Evolutionary conservation across 192 early-diverging fungal species (phyloP).

Genomic region (Physocladia obscura): DNA sequence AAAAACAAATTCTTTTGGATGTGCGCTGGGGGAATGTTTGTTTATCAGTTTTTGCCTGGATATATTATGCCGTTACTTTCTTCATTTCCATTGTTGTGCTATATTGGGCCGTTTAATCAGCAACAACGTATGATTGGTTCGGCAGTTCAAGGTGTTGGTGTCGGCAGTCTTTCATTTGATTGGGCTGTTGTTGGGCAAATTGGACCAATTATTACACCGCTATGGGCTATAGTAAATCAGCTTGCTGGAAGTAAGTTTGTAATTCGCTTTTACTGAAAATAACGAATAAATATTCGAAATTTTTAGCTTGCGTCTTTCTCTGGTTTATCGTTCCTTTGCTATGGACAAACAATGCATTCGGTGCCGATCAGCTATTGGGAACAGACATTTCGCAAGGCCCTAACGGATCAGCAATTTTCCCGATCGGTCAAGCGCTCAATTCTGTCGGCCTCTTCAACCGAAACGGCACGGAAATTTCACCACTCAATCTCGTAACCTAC

Average conservation of each 20-base stretch:
- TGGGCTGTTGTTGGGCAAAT: constrained; percentile 23
- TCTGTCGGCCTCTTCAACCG: constrained; percentile 22
- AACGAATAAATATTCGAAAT: background rate
- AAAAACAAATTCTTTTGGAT: constrained; percentile 33
- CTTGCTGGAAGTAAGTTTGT: constrained; percentile 12
- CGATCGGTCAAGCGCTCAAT: constrained; percentile 28
- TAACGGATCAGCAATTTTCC: constrained; percentile 11
- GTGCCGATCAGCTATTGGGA: constrained; percentile 24
- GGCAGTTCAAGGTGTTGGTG: constrained; percentile 19
- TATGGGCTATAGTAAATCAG: constrained; percentile 21
- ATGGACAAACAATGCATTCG: constrained; percentile 39
- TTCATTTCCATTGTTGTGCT: constrained; percentile 35
- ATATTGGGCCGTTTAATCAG: constrained; percentile 11
- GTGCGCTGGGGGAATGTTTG: constrained; percentile 19
- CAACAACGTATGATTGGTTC: constrained; percentile 19
- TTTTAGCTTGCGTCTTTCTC: constrained; percentile 21
- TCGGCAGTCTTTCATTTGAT: constrained; percentile 29
- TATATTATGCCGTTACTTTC: constrained; percentile 29
- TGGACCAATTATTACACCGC: constrained; percentile 17
- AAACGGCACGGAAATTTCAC: constrained; percentile 12
- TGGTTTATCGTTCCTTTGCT: constrained; percentile 37
- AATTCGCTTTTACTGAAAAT: background rate
- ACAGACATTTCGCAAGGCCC: constrained; percentile 17
- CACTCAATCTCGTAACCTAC: constrained; percentile 9
- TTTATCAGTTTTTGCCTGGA: constrained; percentile 33